A percentile compares a stretch with the other conserved stretches of the same genome.
Evolutionary conservation across 345 rosid genomes (phyloP).

Genomic region (Litchi chinensis): DNA sequence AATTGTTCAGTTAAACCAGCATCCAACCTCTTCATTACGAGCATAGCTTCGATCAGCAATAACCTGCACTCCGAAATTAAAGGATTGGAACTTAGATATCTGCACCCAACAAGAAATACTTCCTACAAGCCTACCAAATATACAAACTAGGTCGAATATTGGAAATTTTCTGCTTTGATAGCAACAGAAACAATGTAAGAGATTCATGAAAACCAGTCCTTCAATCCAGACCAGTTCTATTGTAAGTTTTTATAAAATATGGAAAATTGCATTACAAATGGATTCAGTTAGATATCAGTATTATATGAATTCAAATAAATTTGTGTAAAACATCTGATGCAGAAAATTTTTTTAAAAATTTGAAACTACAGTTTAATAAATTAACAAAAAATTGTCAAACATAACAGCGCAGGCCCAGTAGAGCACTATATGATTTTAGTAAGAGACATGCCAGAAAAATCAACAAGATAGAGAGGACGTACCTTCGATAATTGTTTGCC

Average conservation of each 20-base stretch:
- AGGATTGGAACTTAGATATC: slow-evolving; percentile 13
- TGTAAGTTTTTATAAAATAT: background rate
- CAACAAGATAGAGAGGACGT: slow-evolving; percentile 15
- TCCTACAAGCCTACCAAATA: slow-evolving; percentile 1
- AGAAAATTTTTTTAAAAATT: too few species aligned
- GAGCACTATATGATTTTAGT: background rate
- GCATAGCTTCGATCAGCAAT: slow-evolving; percentile 70
- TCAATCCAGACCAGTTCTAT: background rate
- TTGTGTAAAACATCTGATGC: background rate
- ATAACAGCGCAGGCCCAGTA: background rate
- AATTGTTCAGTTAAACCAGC: slow-evolving; percentile 10
- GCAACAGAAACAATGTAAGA: background rate
- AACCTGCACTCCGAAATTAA: slow-evolving; percentile 51
- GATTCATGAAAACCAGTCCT: background rate
- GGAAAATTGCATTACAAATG: background rate
- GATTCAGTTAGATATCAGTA: background rate
- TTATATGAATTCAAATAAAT: background rate
- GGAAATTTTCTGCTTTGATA: background rate
- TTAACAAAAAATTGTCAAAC: slow-evolving; percentile 5
- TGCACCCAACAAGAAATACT: background rate
- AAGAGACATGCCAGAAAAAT: slow-evolving; percentile 7
- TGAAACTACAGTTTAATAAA: background rate
- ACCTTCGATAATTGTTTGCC: slow-evolving; percentile 72
- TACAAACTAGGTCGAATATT: background rate
- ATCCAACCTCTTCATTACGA: slow-evolving; percentile 77